Evolutionary conservation across 2,329 filamentous ascomycete genomes (phyloP), one percentile per base, ranked within the genome.

Genomic region (Epichloe typhina): DNA sequence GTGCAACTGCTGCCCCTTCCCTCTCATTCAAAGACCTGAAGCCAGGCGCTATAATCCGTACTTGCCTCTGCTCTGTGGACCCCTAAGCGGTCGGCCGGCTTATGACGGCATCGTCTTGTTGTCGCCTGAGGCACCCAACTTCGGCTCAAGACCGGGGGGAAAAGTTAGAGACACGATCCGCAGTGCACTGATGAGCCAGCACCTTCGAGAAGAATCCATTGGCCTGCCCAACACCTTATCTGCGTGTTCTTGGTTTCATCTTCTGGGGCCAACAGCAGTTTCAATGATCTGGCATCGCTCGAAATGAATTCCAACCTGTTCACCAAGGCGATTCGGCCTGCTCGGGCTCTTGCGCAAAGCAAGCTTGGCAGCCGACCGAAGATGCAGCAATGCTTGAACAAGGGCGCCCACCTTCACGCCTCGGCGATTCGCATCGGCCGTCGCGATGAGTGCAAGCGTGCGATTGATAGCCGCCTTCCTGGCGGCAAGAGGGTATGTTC

Each of bases 281-380:
- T 51, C 57, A 59, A 67, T 65, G 64, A 60, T 58, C 58, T 52
- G 53, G 51, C 58, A 53, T 54, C 50, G 48, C 48, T 60, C 60
- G 67, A 56, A 42, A 76, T 76, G 74, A 76, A 74, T 60, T 66
- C 72, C 40, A 71, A 63, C 59, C 59, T 74, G 56, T 57, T 75
- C 53, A 66, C 67, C 54, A 76, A 73, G 64, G 69, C 70, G 46
- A 67, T 67, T 55, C 64, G 68, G 57, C 73, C 73, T 37, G 65
- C 67, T 60, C 71, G 73, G 57, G 65, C 69, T 55, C 60, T 76
- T 53, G 69, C 71, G 51, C 70, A 71, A 52, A 64, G 64, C 55
- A 68, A 70, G 52, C 63, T 68, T 51, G 66, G 66, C 57, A 60
- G 65, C 44, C 60, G 67, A 52, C 47, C 61, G n/a, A 70, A 66